Evolutionary conservation across 2,329 filamentous ascomycete genomes (phyloP), one percentile per base, ranked within the genome.

Genomic region (Penicillium frequentans): DNA sequence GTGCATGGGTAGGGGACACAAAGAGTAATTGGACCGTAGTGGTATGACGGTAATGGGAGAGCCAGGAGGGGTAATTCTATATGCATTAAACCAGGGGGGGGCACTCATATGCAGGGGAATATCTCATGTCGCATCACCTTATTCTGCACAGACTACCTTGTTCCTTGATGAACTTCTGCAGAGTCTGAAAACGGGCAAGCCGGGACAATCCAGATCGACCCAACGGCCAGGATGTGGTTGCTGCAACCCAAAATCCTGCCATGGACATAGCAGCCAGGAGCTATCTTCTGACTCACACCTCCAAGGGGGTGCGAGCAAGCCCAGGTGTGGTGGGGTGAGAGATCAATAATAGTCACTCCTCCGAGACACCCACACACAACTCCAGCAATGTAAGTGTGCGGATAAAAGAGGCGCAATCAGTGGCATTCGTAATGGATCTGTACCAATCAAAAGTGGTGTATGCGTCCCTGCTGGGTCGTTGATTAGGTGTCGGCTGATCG

Each of bases 401-500:
- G 21, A 50, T 19, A 48, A 51, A 35, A 52, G 48, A 47, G 39
- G 47, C 37, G 29, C 35, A 48, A 55, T 27, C 44, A 43, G 52
- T 52, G 52, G 52, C 56, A 55, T 52, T 48, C 48, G 26, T 50
- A 49, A 55, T 56, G 49, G 54, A 56, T 61, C 49, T 35, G 21
- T 55, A 21, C 64, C 61, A 66, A 55, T 62, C 51, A 61, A 23
- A 11, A 13, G 21, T 7, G 29, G 16, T 9, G 54, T 54, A 44
- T 52, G 16, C 14, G 14, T 61, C 56, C 48, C 42, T 60, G 55
- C 53, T 56, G 49, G 53, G 35, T 46, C 58, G 52, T 27, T 64
- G 58, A 66, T 42, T 66, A 62, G 63, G 59, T 61, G 62, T 66
- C 63, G 63, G 61, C 59, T 66, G 64, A 66, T 64, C 54, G 54